phyloP scores from a whole-genome alignment of 176 grass and related monocot species.

The Secale cereale region DNA sequence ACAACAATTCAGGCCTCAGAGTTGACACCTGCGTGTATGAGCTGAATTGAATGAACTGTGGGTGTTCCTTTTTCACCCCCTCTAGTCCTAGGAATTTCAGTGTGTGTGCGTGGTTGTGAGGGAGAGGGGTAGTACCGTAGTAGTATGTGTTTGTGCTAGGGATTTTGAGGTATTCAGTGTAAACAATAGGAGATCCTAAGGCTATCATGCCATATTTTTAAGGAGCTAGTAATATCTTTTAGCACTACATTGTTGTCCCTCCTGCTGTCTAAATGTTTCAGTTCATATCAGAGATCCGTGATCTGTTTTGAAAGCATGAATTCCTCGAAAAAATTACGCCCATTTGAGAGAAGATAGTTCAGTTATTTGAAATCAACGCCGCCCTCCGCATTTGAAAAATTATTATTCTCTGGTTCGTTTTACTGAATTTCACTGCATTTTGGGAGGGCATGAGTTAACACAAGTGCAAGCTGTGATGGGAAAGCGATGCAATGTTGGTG shows the following conservation, averaged over 20 bases:
- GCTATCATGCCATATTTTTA: constrained; percentile 2
- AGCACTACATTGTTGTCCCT: background rate
- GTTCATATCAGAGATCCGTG: no score
- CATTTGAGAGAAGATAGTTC: no score
- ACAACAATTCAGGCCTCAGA: no score
- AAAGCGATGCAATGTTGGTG: background rate
- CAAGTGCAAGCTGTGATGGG: background rate
- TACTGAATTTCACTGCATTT: background rate
- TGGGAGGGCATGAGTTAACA: background rate
- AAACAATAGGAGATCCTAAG: constrained; percentile 16
- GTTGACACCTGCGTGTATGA: no score
- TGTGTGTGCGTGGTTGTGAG: background rate
- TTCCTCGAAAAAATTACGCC: background rate
- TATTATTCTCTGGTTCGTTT: no score
- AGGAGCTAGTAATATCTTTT: background rate
- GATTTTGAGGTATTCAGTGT: constrained; percentile 13
- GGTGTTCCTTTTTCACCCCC: constrained; percentile 32
- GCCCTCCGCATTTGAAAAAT: background rate
- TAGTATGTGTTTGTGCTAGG: background rate
- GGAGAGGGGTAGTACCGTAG: no score
- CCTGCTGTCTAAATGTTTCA: background rate
- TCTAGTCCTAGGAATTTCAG: constrained; percentile 35
- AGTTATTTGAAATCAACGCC: background rate
- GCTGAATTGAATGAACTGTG: constrained; percentile 23
- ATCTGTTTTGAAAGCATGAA: no score